phyloP scores from a whole-genome alignment of 805 yeast genomes.

The Kuraishia piskuri region DNA sequence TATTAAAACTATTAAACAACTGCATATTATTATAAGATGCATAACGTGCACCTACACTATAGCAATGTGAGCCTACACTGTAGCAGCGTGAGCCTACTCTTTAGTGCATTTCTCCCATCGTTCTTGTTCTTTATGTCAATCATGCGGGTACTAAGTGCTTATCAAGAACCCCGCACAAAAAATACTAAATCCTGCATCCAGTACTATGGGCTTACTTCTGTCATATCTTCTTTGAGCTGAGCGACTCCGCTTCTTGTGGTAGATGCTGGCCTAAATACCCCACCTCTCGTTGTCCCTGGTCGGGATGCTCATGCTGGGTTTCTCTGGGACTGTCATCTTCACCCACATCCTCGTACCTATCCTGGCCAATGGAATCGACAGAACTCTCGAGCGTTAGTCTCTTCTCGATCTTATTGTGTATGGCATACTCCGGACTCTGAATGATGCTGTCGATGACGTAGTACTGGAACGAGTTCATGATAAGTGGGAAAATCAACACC shows the following conservation, averaged over 20 bases:
- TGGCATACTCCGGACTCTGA: constrained; percentile 36
- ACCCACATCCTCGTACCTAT: background rate
- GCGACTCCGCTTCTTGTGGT: background rate
- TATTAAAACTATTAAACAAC: no score
- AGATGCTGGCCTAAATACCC: background rate
- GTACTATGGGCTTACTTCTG: background rate
- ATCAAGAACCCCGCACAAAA: no score
- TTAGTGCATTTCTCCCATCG: no score
- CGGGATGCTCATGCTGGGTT: background rate
- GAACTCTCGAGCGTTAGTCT: background rate
- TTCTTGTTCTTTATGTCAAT: no score
- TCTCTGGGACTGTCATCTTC: background rate
- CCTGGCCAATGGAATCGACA: background rate
- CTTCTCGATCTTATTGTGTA: background rate
- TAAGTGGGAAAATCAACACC: constrained; percentile 70
- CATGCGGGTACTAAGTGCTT: background rate
- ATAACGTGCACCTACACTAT: no score
- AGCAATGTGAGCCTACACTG: no score
- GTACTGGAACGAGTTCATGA: constrained; percentile 69
- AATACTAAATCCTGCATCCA: background rate
- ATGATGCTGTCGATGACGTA: constrained; percentile 68
- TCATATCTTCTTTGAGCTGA: background rate
- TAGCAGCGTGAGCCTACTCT: no score
- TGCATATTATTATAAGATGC: no score
- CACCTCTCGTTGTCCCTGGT: background rate